phyloP scores from a whole-genome alignment of 139 green algal species.

The Asterochloris erici region DNA sequence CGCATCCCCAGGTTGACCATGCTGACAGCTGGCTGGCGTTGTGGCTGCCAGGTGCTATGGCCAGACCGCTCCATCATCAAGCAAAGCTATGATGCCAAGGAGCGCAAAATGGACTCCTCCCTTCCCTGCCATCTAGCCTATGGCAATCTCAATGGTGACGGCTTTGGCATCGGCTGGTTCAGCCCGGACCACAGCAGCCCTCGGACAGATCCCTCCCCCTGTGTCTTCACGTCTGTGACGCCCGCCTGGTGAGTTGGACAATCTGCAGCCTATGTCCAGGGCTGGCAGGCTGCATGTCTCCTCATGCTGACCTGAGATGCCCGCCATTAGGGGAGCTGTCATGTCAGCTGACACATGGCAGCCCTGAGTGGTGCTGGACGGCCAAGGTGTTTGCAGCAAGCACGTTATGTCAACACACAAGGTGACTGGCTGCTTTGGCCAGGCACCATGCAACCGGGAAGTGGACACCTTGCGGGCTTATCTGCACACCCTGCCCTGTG shows the following conservation, averaged over 20 bases:
- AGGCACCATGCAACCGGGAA: no score
- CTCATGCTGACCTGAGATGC: neutral
- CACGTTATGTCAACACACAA: no score
- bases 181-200: slow-evolving; percentile 18
- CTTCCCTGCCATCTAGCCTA: slow-evolving; percentile 73
- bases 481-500: no score
- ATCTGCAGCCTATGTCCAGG: no score
- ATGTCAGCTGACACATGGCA: no score
- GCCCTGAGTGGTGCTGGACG: no score
- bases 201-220: slow-evolving; percentile 60
- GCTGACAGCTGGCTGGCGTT: neutral
- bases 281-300: no score
- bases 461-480: no score
- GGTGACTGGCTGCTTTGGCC: no score
- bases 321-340: no score
- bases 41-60: slow-evolving; percentile 34
- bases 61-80: slow-evolving; percentile 91
- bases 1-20: neutral
- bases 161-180: slow-evolving; percentile 93
- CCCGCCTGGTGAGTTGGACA: slow-evolving; percentile 67
- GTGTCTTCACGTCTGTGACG: slow-evolving; percentile 90
- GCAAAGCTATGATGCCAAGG: slow-evolving; percentile 90
- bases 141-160: slow-evolving; percentile 94
- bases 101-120: slow-evolving; percentile 70
- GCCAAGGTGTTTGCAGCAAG: no score